Percentiles rank a stretch among this genome's conserved stretches.
These are phyloP conservation scores for Saturnispora halmiae DNA, from an alignment of 805 yeast genomes.

Conservation along the genomic window DNA sequence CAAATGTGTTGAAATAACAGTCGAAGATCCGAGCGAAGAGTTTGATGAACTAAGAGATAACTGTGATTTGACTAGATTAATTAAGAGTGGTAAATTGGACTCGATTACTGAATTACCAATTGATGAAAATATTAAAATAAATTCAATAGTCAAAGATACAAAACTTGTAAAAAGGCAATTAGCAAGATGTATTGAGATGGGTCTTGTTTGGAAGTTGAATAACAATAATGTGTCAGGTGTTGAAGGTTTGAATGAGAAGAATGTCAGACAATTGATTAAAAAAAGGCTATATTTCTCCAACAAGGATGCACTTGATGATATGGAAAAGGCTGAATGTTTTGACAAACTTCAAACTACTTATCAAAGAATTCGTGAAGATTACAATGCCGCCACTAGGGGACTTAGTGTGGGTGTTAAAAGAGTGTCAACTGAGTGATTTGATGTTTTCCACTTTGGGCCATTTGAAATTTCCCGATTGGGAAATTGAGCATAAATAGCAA, in stretches of 20 bases:
- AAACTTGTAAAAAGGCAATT: constrained; percentile 61
- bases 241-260: constrained; percentile 24
- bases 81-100: constrained; percentile 25
- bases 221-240: constrained; percentile 20
- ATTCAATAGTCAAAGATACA: constrained; percentile 30
- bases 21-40: constrained; percentile 90
- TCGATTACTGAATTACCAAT: constrained; percentile 22
- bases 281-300: constrained; percentile 69
- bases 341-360: constrained; percentile 43
- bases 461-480: not conserved
- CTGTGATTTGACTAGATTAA: constrained; percentile 53
- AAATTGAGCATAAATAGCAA: constrained; percentile 8
- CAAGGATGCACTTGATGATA: constrained; percentile 60
- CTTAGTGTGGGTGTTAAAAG: constrained; percentile 4
- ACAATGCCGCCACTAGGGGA: constrained; percentile 31
- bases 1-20: constrained; percentile 60
- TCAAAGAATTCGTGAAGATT: constrained; percentile 60
- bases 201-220: constrained; percentile 35
- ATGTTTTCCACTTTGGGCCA: constrained; percentile 1
- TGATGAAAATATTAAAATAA: constrained; percentile 28
- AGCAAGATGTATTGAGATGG: constrained; percentile 69
- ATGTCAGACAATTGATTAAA: constrained; percentile 56
- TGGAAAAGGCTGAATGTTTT: constrained; percentile 49
- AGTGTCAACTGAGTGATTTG: too few relatives aligned
- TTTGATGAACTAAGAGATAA: constrained; percentile 89